Evolutionary conservation across 2,329 filamentous ascomycete species (phyloP).

Genomic region (Aureobasidium melanogenum): DNA sequence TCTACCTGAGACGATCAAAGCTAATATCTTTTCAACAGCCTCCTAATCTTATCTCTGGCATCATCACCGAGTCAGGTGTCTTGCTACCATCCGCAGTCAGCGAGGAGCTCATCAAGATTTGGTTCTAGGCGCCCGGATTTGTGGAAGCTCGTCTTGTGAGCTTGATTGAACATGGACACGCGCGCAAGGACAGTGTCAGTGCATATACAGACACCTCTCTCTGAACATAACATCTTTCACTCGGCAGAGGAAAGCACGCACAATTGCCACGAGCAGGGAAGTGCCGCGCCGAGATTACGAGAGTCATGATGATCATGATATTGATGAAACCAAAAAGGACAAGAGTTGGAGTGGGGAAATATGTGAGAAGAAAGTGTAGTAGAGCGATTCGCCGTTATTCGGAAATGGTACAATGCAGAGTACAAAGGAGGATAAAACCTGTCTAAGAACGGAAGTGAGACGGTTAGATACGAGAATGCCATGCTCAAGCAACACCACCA

Average conservation of each 20-base stretch:
- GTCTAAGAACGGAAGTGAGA: background rate
- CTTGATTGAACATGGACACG: background rate
- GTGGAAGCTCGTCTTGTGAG: background rate
- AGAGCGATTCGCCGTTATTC: background rate
- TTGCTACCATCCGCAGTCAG: constrained; percentile 61
- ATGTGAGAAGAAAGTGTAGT: background rate
- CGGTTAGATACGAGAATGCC: background rate
- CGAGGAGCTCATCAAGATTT: constrained; percentile 60
- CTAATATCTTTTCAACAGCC: constrained; percentile 40
- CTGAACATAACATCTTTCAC: background rate
- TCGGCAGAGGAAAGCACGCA: background rate
- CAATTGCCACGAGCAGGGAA: background rate
- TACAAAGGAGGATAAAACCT: no score
- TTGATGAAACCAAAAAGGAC: background rate
- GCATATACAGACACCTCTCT: background rate
- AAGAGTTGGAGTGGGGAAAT: background rate
- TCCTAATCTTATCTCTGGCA: constrained; percentile 59
- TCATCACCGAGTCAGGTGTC: constrained; percentile 69
- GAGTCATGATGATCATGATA: constrained; percentile 2
- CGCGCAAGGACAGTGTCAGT: background rate
- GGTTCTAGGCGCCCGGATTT: constrained; percentile 26
- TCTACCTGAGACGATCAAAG: background rate
- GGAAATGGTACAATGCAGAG: no score
- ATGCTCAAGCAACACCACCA: no score
- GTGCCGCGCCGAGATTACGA: background rate